Conservation (phyloP, 768 basidiomycete genomes). For the Collybiopsis luxurians region DNA sequence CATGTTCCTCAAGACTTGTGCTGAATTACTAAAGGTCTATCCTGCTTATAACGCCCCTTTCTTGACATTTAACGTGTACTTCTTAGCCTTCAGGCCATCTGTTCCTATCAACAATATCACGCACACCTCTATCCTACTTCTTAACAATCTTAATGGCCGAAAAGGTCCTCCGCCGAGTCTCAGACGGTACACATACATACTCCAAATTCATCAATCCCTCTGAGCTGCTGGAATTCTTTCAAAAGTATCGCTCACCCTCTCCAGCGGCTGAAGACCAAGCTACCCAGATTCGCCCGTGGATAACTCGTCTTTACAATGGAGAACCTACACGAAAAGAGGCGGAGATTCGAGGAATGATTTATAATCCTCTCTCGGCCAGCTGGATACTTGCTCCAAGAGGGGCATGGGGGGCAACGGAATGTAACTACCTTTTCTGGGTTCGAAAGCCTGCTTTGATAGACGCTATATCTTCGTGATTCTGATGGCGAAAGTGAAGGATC, state of each 20-base stretch:
- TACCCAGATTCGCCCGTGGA: conserved; percentile 47
- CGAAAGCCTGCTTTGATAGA: conserved; percentile 52
- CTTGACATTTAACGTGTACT: not conserved
- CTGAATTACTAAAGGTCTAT: conserved; percentile 82
- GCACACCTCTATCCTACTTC: conserved; percentile 71
- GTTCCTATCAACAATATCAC: conserved; percentile 92
- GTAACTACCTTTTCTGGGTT: conserved; percentile 90
- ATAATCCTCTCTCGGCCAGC: conserved; percentile 64
- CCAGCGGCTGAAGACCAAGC: not conserved
- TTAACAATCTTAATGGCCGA: conserved; percentile 81
- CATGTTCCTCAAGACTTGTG: conserved; percentile 78
- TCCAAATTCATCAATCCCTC: conserved; percentile 85
- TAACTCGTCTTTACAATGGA: conserved; percentile 47
- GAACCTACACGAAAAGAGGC: conserved; percentile 64
- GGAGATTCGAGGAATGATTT: conserved; percentile 77
- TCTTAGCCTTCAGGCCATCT: conserved; percentile 93
- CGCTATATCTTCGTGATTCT: not conserved
- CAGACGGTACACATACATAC: conserved; percentile 88
- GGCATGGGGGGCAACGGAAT: conserved; percentile 45
- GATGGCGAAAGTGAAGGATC: not conserved
- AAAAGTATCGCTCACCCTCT: conserved; percentile 40
- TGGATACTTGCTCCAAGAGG: conserved; percentile 70
- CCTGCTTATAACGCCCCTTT: not conserved
- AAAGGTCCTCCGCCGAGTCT: conserved; percentile 73
- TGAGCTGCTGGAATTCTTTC: conserved; percentile 85